phyloP scores from a whole-genome alignment of 129 eudicot species.

The Centella asiatica region DNA sequence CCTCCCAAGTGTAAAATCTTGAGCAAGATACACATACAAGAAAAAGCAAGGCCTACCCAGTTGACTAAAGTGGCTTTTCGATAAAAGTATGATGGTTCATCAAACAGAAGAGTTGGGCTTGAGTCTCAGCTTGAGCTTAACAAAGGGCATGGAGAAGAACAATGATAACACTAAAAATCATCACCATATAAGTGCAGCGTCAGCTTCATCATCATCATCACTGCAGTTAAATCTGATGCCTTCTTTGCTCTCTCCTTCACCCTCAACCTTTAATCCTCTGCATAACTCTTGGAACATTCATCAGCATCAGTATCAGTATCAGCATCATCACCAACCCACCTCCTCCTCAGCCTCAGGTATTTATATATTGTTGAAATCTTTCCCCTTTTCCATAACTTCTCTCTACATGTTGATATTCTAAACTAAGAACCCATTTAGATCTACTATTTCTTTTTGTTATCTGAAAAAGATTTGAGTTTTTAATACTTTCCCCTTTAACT shows the following conservation, averaged over 20 bases:
- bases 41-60: not conserved
- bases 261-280: constrained; percentile 29
- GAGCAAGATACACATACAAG: not conserved
- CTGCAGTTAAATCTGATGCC: constrained; percentile 54
- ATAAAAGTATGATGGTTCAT: constrained; percentile 30
- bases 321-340: not conserved
- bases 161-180: not conserved
- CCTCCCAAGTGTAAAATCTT: not conserved
- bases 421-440: too few relatives aligned
- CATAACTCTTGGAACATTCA: constrained; percentile 30
- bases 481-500: too few relatives aligned
- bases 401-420: too few relatives aligned
- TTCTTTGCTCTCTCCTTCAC: constrained; percentile 17
- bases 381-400: too few relatives aligned
- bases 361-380: too few relatives aligned
- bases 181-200: not conserved
- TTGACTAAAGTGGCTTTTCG: too few relatives aligned
- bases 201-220: constrained; percentile 12
- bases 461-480: too few relatives aligned
- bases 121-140: constrained; percentile 51
- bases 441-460: too few relatives aligned
- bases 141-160: constrained; percentile 10
- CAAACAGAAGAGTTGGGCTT: constrained; percentile 52
- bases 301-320: constrained; percentile 3
- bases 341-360: too few relatives aligned